Evolutionary conservation across 2,329 filamentous ascomycete species (phyloP).

Genomic region (Sphaerulina populicola): DNA sequence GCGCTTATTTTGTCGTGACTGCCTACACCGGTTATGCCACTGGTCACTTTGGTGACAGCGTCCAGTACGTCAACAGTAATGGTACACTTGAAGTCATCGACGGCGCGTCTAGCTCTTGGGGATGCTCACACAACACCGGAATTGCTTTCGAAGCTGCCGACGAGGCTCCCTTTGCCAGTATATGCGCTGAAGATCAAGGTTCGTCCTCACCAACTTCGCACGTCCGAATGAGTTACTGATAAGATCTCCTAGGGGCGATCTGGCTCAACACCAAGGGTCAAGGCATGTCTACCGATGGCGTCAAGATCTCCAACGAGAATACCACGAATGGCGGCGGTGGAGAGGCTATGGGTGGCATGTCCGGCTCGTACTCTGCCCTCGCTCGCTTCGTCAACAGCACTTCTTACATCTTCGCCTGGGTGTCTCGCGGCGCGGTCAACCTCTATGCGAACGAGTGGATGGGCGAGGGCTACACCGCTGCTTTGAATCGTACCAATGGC

Average conservation of each 20-base stretch:
- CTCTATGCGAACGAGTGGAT: constrained; percentile 51
- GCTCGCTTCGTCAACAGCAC: constrained; percentile 46
- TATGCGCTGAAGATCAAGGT: constrained; percentile 55
- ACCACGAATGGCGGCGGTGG: constrained; percentile 52
- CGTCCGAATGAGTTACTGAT: neutral
- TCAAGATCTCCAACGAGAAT: constrained; percentile 56
- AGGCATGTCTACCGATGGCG: constrained; percentile 46
- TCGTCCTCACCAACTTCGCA: neutral
- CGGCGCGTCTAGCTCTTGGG: constrained; percentile 50
- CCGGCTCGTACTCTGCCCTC: constrained; percentile 53
- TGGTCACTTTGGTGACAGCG: constrained; percentile 53
- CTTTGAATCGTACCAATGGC: constrained; percentile 48
- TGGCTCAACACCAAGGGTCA: constrained; percentile 56
- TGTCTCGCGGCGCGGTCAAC: constrained; percentile 51
- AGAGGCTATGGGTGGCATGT: constrained; percentile 54
- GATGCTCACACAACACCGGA: constrained; percentile 58
- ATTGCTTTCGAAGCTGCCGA: constrained; percentile 56
- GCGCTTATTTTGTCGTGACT: constrained; percentile 55
- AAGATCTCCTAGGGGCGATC: constrained; percentile 39
- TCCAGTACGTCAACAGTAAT: constrained; percentile 43
- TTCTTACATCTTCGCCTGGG: constrained; percentile 55
- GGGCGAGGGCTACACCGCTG: constrained; percentile 48
- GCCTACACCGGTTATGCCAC: constrained; percentile 47
- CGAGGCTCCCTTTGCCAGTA: constrained; percentile 49
- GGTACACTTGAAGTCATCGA: constrained; percentile 46